A percentile compares a stretch with the other conserved stretches of the same genome.
Conservation (phyloP, 371 early-diverging fungal species). For the Dichotomocladium elegans region DNA sequence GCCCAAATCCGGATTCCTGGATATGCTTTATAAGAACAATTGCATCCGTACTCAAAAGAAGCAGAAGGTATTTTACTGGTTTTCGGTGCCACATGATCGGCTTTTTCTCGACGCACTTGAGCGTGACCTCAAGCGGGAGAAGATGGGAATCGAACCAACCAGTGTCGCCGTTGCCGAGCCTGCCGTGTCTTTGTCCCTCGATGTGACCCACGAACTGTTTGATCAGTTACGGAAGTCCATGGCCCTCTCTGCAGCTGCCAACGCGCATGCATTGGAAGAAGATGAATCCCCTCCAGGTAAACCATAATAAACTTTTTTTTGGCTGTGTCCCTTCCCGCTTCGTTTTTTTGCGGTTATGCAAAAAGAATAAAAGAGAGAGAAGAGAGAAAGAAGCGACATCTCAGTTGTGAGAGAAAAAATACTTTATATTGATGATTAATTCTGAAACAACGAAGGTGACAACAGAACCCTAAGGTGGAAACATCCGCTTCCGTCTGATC, state of each 20-base stretch:
- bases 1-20: slow-evolving; percentile 96
- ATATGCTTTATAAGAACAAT: slow-evolving; percentile 96
- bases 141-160: slow-evolving; percentile 75
- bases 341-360: too few relatives aligned
- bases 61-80: slow-evolving; percentile 99
- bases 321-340: too few relatives aligned
- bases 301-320: not conserved
- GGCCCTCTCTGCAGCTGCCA: slow-evolving; percentile 33
- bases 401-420: too few relatives aligned
- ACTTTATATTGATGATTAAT: too few relatives aligned
- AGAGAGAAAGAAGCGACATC: too few relatives aligned
- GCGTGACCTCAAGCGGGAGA: slow-evolving; percentile 95
- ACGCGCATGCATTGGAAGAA: slow-evolving; percentile 24
- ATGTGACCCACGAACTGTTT: slow-evolving; percentile 53
- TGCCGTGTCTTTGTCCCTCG: slow-evolving; percentile 53
- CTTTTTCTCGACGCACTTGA: slow-evolving; percentile 98
- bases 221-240: slow-evolving; percentile 49
- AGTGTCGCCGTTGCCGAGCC: slow-evolving; percentile 64
- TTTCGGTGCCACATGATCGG: slow-evolving; percentile 95
- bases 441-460: too few relatives aligned
- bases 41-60: slow-evolving; percentile 99
- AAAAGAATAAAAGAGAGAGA: not conserved
- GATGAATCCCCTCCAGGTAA: slow-evolving; percentile 1
- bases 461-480: too few relatives aligned
- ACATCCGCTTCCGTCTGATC: too few relatives aligned